Conservation (phyloP, 2,329 filamentous ascomycete genomes). For the Ustulina deusta region DNA sequence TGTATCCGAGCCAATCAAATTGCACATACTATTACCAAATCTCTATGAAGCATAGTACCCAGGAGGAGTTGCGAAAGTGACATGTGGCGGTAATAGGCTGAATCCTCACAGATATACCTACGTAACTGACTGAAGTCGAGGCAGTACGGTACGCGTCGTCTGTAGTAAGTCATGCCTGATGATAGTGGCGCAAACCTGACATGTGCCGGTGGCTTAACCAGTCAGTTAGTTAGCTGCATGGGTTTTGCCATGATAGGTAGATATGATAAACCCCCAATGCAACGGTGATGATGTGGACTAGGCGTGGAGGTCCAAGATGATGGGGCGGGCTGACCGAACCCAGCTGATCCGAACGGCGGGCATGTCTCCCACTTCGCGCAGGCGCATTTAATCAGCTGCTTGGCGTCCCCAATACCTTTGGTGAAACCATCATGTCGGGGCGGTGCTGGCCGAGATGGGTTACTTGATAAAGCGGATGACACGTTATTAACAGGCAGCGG, state of each 20-base stretch:
- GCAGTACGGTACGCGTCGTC: background rate
- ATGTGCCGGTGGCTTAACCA: constrained; percentile 15
- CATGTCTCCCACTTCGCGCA: constrained; percentile 17
- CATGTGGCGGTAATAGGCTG: constrained; percentile 4
- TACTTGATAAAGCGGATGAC: background rate
- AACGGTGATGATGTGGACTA: background rate
- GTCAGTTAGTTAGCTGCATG: background rate
- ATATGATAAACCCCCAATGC: constrained; percentile 9
- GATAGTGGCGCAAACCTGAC: constrained; percentile 9
- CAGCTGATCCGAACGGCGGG: constrained; percentile 24
- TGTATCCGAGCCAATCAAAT: constrained; percentile 10
- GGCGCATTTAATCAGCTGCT: constrained; percentile 21
- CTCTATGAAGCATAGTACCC: background rate
- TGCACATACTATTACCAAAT: constrained; percentile 3
- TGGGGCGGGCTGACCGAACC: constrained; percentile 11
- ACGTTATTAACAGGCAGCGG: background rate
- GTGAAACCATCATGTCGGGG: background rate
- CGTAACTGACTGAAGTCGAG: background rate
- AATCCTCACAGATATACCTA: background rate
- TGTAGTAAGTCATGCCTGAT: constrained; percentile 9
- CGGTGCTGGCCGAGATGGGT: background rate
- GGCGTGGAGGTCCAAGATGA: background rate
- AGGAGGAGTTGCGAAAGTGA: background rate
- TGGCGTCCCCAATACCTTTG: background rate
- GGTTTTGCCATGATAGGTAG: background rate